These are phyloP conservation scores for Flaveria sonorensis DNA, from an alignment of 129 eudicot species.

Conservation along the genomic window DNA sequence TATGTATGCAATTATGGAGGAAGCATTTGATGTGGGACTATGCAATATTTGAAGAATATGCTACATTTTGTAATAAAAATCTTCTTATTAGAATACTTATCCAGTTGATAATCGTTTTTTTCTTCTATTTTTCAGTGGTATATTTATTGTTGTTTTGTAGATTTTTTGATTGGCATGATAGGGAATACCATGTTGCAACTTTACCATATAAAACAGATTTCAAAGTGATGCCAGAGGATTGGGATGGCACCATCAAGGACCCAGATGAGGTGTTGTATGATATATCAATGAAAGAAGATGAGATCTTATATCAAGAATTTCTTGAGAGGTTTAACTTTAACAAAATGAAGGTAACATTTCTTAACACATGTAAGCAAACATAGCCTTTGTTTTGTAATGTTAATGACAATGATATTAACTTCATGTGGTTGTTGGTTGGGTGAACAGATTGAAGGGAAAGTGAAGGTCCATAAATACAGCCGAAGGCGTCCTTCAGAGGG, in stretches of 20 bases:
- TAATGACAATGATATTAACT: background rate
- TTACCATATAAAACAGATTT: slow-evolving; percentile 89
- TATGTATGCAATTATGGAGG: background rate
- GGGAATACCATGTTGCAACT: slow-evolving; percentile 91
- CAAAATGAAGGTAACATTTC: slow-evolving; percentile 68
- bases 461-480: slow-evolving; percentile 80
- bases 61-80: background rate
- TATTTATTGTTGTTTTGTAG: slow-evolving; percentile 45
- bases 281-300: slow-evolving; percentile 95
- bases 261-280: slow-evolving; percentile 95
- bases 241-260: slow-evolving; percentile 94
- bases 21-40: slow-evolving; percentile 2
- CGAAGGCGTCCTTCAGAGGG: slow-evolving; percentile 85
- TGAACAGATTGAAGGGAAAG: slow-evolving; percentile 64
- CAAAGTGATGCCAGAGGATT: slow-evolving; percentile 97
- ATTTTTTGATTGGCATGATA: slow-evolving; percentile 72
- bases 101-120: background rate
- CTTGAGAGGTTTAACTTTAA: slow-evolving; percentile 79
- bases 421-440: background rate
- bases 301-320: slow-evolving; percentile 78
- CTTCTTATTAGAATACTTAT: background rate
- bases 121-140: background rate
- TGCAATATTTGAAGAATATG: too few species aligned
- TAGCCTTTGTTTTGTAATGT: background rate
- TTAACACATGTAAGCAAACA: background rate